A percentile compares a stretch with the other conserved stretches of the same genome.
These are phyloP conservation scores for Tetrapisispora phaffii DNA, from an alignment of 805 yeast species.

Conservation along the genomic window DNA sequence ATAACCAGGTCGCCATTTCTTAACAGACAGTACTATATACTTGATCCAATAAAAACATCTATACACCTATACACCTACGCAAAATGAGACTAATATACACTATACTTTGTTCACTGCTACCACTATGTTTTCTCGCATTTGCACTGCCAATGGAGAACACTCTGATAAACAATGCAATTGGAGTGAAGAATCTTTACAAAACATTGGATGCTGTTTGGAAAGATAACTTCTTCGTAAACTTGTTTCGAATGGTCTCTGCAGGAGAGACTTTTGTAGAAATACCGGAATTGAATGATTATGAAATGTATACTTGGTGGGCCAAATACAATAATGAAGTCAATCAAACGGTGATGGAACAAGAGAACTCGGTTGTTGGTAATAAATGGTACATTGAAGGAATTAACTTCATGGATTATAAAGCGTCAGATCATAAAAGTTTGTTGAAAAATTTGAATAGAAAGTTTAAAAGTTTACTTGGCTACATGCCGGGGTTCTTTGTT, in stretches of 20 bases:
- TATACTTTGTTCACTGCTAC: no score
- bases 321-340: not conserved
- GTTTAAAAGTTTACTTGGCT: not conserved
- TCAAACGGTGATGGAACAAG: not conserved
- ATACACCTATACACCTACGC: no score
- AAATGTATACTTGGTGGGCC: not conserved
- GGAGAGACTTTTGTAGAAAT: not conserved
- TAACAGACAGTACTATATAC: no score
- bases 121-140: not conserved
- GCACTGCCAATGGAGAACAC: no score
- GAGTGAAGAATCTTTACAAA: not conserved
- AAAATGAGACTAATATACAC: not conserved
- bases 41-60: no score
- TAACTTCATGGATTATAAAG: not conserved
- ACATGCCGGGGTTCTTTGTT: not conserved
- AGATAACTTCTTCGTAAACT: not conserved
- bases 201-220: not conserved
- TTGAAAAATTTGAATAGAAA: not conserved
- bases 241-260: not conserved
- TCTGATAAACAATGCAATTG: not conserved
- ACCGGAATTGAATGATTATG: not conserved
- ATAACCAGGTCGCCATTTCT: no score
- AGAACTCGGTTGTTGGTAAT: not conserved
- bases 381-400: slow-evolving; percentile 1
- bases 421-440: not conserved